Evolutionary conservation across 1,139 yeast genomes (phyloP).

Genomic region (Lodderomyces pseudojiufengensis): DNA sequence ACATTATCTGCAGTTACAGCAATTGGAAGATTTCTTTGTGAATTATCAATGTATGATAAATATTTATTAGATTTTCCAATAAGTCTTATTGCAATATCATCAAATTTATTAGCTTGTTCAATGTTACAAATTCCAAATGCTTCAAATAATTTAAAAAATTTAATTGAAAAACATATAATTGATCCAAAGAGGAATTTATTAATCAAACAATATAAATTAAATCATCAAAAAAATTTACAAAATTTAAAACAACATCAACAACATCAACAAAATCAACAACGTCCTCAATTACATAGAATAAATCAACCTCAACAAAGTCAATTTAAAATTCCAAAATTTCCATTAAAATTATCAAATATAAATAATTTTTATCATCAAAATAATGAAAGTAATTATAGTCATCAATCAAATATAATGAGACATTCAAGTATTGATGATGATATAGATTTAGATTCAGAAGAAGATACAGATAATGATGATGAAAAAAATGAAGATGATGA

Average conservation of each 20-base stretch:
- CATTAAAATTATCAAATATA: not conserved
- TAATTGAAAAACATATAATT: conserved; percentile 17
- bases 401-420: conserved; percentile 8
- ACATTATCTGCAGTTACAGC: conserved; percentile 51
- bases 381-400: conserved; percentile 12
- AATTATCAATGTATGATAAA: conserved; percentile 70
- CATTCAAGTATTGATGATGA: conserved; percentile 13
- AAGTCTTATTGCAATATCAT: conserved; percentile 63
- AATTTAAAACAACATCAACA: conserved; percentile 1
- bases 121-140: conserved; percentile 49
- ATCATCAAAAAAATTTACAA: not conserved
- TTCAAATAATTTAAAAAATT: conserved; percentile 24
- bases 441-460: conserved; percentile 12
- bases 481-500: conserved; percentile 8
- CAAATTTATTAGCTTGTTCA: conserved; percentile 69
- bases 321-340: conserved; percentile 1
- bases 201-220: not conserved
- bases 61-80: conserved; percentile 60
- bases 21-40: conserved; percentile 67
- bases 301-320: conserved; percentile 1
- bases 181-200: conserved; percentile 6
- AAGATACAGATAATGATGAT: conserved; percentile 11
- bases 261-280: conserved; percentile 2
- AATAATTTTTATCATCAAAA: conserved; percentile 11
- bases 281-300: too few species aligned